Percentiles rank a stretch among this genome's conserved stretches.
phyloP scores from a whole-genome alignment of 1,284 basidiomycete species.

The Moesziomyces sp. region DNA sequence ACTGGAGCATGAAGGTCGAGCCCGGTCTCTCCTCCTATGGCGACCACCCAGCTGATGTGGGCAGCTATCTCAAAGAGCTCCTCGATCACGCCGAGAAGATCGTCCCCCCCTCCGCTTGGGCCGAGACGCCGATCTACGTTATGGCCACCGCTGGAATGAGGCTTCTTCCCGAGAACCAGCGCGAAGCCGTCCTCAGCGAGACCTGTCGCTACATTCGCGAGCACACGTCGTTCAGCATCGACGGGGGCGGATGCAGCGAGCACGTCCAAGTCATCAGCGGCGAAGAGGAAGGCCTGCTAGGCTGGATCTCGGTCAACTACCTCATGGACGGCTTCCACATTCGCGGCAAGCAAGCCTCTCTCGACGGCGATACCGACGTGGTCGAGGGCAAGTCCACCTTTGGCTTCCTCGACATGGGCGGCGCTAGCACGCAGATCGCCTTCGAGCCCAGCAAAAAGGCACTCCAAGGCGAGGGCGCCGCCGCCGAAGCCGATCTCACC shows the following conservation, averaged over 20 bases:
- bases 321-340: conserved; percentile 92
- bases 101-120: conserved; percentile 84
- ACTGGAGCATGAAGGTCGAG: conserved; percentile 91
- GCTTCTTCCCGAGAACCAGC: conserved; percentile 77
- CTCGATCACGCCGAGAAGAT: conserved; percentile 83
- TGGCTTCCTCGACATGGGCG: conserved; percentile 99
- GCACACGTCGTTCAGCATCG: conserved; percentile 77
- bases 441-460: conserved; percentile 76
- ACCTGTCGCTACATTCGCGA: conserved; percentile 86
- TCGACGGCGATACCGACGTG: conserved; percentile 45
- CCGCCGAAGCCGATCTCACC: conserved; percentile 41
- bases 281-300: conserved; percentile 96
- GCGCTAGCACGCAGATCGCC: conserved; percentile 97
- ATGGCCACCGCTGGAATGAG: conserved; percentile 99
- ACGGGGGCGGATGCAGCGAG: conserved; percentile 75
- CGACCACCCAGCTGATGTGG: conserved; percentile 77
- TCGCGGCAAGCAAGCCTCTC: conserved; percentile 36
- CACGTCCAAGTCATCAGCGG: conserved; percentile 95
- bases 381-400: conserved; percentile 79
- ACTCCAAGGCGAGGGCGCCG: conserved; percentile 72
- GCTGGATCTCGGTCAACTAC: conserved; percentile 98
- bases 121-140: conserved; percentile 88
- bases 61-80: conserved; percentile 81
- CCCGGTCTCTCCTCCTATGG: conserved; percentile 93
- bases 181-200: conserved; percentile 78